These are phyloP conservation scores for Naganishia liquefaciens DNA, from an alignment of 1,284 basidiomycete species.

Conservation along the genomic window DNA sequence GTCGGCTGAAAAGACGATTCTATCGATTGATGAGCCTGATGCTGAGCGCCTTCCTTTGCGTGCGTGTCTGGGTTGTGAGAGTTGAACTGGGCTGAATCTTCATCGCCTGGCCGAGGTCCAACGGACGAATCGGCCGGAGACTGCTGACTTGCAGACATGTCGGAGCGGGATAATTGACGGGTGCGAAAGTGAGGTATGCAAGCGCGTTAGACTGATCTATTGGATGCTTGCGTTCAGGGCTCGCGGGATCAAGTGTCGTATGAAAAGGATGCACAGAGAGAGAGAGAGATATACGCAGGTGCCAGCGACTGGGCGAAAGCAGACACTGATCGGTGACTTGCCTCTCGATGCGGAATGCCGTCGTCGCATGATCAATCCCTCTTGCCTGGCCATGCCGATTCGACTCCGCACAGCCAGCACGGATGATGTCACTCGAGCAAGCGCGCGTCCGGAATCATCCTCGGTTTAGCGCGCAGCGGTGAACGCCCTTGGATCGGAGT, in stretches of 20 bases:
- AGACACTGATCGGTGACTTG: no score
- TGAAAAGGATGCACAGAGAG: no score
- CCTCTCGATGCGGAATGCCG: no score
- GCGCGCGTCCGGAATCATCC: no score
- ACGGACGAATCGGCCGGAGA: slow-evolving; percentile 5
- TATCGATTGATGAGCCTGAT: not conserved
- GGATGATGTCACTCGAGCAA: no score
- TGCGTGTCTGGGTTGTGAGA: slow-evolving; percentile 14
- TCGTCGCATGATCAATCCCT: not conserved
- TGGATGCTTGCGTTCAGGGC: no score
- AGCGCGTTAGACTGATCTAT: not conserved
- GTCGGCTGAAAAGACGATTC: slow-evolving; percentile 12
- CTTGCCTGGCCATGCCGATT: not conserved
- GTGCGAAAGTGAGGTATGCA: not conserved
- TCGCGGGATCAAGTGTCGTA: no score
- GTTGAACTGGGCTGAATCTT: not conserved
- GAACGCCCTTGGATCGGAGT: not conserved
- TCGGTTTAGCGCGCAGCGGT: not conserved
- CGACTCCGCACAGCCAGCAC: no score
- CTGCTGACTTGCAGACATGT: slow-evolving; percentile 7
- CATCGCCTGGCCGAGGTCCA: slow-evolving; percentile 24
- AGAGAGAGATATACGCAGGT: no score
- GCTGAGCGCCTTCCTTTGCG: slow-evolving; percentile 10
- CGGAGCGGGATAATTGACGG: not conserved
- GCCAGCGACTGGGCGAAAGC: no score